Base-by-base conservation (phyloP, 805 yeast species). In the Torulaspora delbrueckii region DNA sequence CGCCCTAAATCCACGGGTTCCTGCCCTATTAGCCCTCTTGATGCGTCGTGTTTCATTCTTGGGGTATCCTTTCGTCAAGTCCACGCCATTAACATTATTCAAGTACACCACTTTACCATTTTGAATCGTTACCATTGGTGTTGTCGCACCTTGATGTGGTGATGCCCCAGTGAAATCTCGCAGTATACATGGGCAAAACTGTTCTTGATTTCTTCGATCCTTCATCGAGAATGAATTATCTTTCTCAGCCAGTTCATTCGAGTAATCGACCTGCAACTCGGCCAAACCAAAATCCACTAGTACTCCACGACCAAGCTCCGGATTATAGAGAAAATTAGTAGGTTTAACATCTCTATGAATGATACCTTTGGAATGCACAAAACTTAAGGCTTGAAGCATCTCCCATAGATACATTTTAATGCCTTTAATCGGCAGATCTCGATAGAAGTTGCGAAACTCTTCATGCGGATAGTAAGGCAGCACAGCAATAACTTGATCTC, bases 291-390 rank as follows among this genome's bases (percentile, higher is more conserved):
- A 90, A 68, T 89, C 97, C 4, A 89, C 96, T 34, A 89, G 67
- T 1, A 87, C 91, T 5, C 97, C 97, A 43, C 76, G 67, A 63
- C 89, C 84, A 62, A 80, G 80, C 49, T 77, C 78, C 22, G 90
- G 75, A 42, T 61, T 68, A 48, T 83, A 80, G 58, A 87, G 63
- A 44, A 86, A 78, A 59, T 86, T 86, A 40, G 82, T 87, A 0
- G 93, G 89, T 63, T 93, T 93, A 53, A 91, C 81, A 66, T 91
- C 99, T 58, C 99, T 76, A 67, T 91, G 99, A 37, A 91, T 86
- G 24, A 91, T 82, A 5, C 84, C 87, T 42, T 80, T 72, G 6
- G 73, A 63, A 60, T 93, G 97, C 43, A 86, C 73, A 58, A 78
- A 84, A 30, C 69, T 64, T 22, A 86, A 65, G 0, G 88, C 96